phyloP scores from a whole-genome alignment of 805 yeast species.

The Wickerhamomyces sydowiorum region DNA sequence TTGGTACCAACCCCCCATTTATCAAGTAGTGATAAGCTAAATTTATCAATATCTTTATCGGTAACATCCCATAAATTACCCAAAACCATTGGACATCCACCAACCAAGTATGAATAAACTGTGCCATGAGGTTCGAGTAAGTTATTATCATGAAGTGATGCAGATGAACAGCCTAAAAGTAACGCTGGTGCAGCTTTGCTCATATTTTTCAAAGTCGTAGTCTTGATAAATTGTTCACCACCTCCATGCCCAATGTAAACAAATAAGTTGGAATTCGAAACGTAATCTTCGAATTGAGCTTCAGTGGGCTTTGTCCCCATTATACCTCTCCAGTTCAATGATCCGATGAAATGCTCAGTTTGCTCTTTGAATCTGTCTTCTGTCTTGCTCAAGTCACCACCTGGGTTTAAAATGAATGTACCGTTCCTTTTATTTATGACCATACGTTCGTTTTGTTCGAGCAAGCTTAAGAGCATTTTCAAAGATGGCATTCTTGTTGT shows the following conservation, averaged over 20 bases:
- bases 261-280: conserved; percentile 44
- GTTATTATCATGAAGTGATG: conserved; percentile 52
- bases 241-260: conserved; percentile 95
- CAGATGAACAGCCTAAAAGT: conserved; percentile 90
- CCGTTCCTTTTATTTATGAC: conserved; percentile 29
- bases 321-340: conserved; percentile 45
- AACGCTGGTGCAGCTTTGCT: conserved; percentile 50
- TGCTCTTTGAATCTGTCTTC: conserved; percentile 46
- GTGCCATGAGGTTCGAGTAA: conserved; percentile 71
- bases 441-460: conserved; percentile 19
- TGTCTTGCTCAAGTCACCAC: conserved; percentile 66
- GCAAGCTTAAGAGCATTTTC: conserved; percentile 32
- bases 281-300: conserved; percentile 35
- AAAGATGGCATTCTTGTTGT: conserved; percentile 75
- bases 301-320: conserved; percentile 56
- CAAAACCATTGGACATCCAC: conserved; percentile 77
- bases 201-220: conserved; percentile 44
- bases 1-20: conserved; percentile 54
- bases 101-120: conserved; percentile 64
- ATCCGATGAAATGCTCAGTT: conserved; percentile 28
- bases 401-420: conserved; percentile 74
- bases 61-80: conserved; percentile 97
- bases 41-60: conserved; percentile 87
- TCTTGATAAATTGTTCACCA: conserved; percentile 76
- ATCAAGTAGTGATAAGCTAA: conserved; percentile 54